Base-by-base conservation (phyloP, 495 filamentous ascomycete genomes). In the Chlorociboria aeruginascens region DNA sequence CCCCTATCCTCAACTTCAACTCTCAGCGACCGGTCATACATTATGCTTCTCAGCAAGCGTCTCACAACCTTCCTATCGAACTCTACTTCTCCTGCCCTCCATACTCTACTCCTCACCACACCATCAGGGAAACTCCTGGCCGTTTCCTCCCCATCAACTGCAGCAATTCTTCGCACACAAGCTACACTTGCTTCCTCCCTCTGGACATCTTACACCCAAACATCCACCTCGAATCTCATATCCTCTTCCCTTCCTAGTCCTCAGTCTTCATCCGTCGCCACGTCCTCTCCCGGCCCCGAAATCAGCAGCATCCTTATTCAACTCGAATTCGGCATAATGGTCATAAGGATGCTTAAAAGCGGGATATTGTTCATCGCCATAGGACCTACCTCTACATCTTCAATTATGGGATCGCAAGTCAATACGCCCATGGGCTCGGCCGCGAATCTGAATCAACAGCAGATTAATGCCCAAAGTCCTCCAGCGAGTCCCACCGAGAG, bases 361-460 rank as follows among this genome's bases (percentile, higher is more conserved):
- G 71, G 70, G 11, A 62, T 77, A 49, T 52, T 77, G 33, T 73
- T 76, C 50, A 65, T 77, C 40, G 72, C 69, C 52, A 63, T 74
- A 40, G 71, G 72, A n/a, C 67, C 68, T n/a, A 40, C 52, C 10
- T 17, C 50, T 8, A 6, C 25, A 35, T 14, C 14, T 17, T 34
- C 45, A 10, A 49, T 16, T 38, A 32, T 33, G 9, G 28, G 36
- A 8, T 32, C 36, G 32, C 10, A 39, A 46, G 8, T 32, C 43
- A 6, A 28, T 40, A 16, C 32, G 28, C 28, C 32, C 31, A 14
- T 43, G 43, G 12, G 35, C 44, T 7, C 17, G 32, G 3, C 42
- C 13, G 29, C 42, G 33, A 8, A 33, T 33, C 6, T 25, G 4
- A 25, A 25, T n/a, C n/a, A 10, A 46, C 45, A 0, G 14, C 43